These are phyloP conservation scores for Rhizopus sp. DNA, from an alignment of 371 early-diverging fungal species.

Conservation along the genomic window DNA sequence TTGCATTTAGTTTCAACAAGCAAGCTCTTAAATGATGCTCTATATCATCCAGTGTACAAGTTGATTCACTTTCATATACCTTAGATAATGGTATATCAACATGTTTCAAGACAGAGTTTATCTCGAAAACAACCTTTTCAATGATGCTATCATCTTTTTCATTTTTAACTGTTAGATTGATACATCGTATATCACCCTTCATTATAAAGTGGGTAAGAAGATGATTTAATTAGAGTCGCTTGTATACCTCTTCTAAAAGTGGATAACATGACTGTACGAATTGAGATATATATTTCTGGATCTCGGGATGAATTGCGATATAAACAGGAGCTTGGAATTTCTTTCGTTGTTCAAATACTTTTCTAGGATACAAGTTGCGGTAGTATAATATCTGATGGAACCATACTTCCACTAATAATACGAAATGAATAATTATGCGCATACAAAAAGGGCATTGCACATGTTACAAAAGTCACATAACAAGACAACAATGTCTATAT, in stretches of 20 bases:
- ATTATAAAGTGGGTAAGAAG: background rate
- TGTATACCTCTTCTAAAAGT: constrained; percentile 45
- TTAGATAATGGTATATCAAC: constrained; percentile 9
- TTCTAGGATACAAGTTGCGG: constrained; percentile 53
- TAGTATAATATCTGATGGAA: constrained; percentile 58
- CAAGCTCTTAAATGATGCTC: constrained; percentile 50
- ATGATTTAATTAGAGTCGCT: background rate
- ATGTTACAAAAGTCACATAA: constrained; percentile 28
- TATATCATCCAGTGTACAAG: constrained; percentile 33
- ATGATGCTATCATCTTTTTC: constrained; percentile 19
- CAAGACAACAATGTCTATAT: constrained; percentile 14
- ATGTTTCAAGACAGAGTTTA: constrained; percentile 28
- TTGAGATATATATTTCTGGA: constrained; percentile 45
- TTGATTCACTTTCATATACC: constrained; percentile 18
- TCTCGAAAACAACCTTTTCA: constrained; percentile 59
- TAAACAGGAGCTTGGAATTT: constrained; percentile 56
- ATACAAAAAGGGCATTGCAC: background rate
- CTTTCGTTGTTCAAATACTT: constrained; percentile 45
- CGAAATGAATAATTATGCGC: background rate
- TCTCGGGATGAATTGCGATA: constrained; percentile 49
- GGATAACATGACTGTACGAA: constrained; percentile 47
- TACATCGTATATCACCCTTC: constrained; percentile 40
- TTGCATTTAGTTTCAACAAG: constrained; percentile 39
- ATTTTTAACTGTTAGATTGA: constrained; percentile 41
- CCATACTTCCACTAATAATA: constrained; percentile 49